Base-by-base conservation (phyloP, 1,284 basidiomycete species). In the Ustilago crameri region DNA sequence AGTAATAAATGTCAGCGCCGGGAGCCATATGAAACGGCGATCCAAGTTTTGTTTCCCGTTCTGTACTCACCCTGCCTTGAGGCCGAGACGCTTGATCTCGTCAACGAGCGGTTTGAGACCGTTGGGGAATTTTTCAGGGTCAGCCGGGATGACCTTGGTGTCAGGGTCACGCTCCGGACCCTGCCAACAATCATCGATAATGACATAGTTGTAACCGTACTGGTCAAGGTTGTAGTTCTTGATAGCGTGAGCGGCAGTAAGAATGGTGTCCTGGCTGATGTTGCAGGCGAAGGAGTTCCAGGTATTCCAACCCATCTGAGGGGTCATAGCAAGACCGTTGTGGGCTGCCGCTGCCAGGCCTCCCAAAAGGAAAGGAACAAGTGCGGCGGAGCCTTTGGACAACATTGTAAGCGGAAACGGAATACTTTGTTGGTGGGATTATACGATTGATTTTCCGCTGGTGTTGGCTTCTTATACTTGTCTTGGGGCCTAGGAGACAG, bases 91-190 rank as follows among this genome's bases (percentile, higher is more conserved):
- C 69, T 87, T 86, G 17, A 87, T 82, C 43, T 86, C 72, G 57
- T 83, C 82, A 9, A 85, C 79, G 17, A 87, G 68, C 9, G 69
- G 70, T 53, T 86, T 85, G 52, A 88, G 84, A 0, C 87, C 87
- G 34, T 83, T 82, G 0, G 87, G 87, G 62, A 87, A 88, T 54
- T 85, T 85, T 7, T 68, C 71, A 1, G 84, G 75, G 63, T 87
- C 84, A 15, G 80, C 80, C 9, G 79, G 54, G 1, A 84, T 78
- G 54, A 87, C 55, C 14, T 65, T 87, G 56, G 85, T 85, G 5
- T 64, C 69, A 1, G 84, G 76, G 63, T 87, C 84, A 7, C 80
- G 79, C 17, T 79, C 49, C 1, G 82, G 79, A 1, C 77, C 61
- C 17, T 70, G 84, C 85, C 85, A 85, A 65, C 84, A 79, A 51